These are phyloP conservation scores for Scheffersomyces illinoinensis DNA, from an alignment of 1,139 yeast species.

Conservation along the genomic window DNA sequence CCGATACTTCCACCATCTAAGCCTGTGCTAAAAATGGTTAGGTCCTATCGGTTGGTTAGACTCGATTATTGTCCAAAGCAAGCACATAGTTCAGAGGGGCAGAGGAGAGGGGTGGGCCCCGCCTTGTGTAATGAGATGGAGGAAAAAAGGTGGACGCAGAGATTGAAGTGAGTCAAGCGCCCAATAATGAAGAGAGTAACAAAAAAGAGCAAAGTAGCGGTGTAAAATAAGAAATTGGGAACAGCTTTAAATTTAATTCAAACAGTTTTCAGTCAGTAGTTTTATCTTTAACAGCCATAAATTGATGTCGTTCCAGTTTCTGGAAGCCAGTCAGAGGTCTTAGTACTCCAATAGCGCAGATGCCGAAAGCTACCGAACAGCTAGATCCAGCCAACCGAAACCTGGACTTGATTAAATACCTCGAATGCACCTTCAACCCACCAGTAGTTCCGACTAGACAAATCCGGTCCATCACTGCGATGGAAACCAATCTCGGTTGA, in stretches of 20 bases:
- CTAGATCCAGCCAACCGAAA: neutral
- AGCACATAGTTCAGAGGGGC: neutral
- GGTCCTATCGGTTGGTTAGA: neutral
- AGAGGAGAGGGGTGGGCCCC: neutral
- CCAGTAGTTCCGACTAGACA: neutral
- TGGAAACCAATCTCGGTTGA: constrained; percentile 1
- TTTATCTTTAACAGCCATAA: neutral
- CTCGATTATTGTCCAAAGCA: neutral
- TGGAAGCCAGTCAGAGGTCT: neutral
- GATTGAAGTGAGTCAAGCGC: neutral
- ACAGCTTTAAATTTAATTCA: neutral
- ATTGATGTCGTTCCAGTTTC: neutral
- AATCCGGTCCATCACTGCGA: neutral
- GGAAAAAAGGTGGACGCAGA: no score
- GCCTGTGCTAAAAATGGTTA: neutral
- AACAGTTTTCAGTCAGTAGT: no score
- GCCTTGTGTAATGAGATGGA: neutral
- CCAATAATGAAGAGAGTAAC: neutral
- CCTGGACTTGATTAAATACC: neutral
- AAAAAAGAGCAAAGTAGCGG: neutral
- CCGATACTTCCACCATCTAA: neutral
- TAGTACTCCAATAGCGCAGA: neutral
- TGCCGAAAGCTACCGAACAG: neutral
- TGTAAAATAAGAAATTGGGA: neutral
- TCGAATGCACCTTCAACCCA: neutral